Conservation (phyloP, 2,329 filamentous ascomycete species). For the Pyrenophora teres region DNA sequence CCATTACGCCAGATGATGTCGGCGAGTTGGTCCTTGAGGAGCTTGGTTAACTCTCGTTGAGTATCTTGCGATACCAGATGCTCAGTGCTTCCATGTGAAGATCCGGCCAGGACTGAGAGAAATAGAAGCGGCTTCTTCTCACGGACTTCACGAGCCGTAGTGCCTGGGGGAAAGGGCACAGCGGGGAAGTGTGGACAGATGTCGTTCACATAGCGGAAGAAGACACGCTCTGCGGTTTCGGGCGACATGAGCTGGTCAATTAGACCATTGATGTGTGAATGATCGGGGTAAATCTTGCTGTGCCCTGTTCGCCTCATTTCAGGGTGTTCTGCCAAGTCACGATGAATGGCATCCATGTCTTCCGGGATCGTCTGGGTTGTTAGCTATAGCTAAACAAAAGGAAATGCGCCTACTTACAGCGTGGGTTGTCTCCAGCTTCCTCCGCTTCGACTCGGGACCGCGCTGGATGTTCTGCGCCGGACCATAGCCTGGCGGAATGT, state of each 20-base stretch:
- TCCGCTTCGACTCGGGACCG: conserved; percentile 40
- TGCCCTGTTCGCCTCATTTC: conserved; percentile 41
- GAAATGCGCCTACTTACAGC: conserved; percentile 25
- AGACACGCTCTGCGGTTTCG: conserved; percentile 60
- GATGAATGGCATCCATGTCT: conserved; percentile 46
- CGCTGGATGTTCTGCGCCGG: conserved; percentile 38
- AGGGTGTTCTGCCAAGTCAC: conserved; percentile 42
- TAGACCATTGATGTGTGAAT: conserved; percentile 44
- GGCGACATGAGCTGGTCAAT: conserved; percentile 57
- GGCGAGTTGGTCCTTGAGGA: conserved; percentile 74
- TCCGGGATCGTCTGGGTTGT: conserved; percentile 41
- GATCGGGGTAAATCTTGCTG: conserved; percentile 39
- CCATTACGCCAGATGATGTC: conserved; percentile 75
- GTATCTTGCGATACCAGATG: conserved; percentile 55
- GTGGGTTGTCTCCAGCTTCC: conserved; percentile 37
- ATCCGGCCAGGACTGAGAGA: conserved; percentile 60
- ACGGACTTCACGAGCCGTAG: conserved; percentile 59
- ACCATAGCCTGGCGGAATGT: conserved; percentile 40
- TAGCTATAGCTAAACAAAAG: background rate
- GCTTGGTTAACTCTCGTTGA: conserved; percentile 67
- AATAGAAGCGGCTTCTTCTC: conserved; percentile 65
- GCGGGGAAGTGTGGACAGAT: conserved; percentile 62
- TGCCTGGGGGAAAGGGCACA: conserved; percentile 61
- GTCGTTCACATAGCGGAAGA: conserved; percentile 59
- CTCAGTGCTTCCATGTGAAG: conserved; percentile 53